Base-by-base conservation (phyloP, 2,329 filamentous ascomycete genomes). In the Neopestalotiopsis sp. region DNA sequence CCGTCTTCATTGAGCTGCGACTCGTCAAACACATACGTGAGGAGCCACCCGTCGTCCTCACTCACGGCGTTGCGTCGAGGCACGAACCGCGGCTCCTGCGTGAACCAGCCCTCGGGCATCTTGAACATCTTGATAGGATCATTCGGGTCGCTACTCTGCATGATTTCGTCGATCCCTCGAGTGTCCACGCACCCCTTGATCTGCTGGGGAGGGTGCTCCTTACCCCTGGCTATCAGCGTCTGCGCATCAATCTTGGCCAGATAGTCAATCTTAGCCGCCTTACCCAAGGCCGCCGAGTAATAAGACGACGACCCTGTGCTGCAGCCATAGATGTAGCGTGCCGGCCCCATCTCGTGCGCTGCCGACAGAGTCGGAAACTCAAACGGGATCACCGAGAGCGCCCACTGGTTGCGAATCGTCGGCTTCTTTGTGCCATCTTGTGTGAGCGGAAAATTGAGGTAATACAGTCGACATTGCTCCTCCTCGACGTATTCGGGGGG, bases 11-110 rank as follows among this genome's bases (percentile, higher is more conserved):
- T 83, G 0, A 92, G 80, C 74, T 93, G 90, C 1, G 83, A 82
- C 73, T 93, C 91, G 71, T 93, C 89, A 70, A 93, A 93, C 1
- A 91, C 90, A 71, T 92, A 93, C 61, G 88, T 90, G 4, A 93
- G 79, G 0, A 93, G 80, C 79, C 86, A 93, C 0, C 91, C 91
- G 71, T 91, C 89, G 72, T 93, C 90, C 75, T 93, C 91, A 0
- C 73, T 76, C 0, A 59, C 69, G 0, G 80, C 77, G 12, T 78
- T 72, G 1, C 72, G 59, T 1, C 86, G 79, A 3, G 89, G 81
- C 4, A 93, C 85, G 70, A 93, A 93, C 0, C 88, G 85, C 1
- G 90, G 87, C 77, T 93, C 91, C 74, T 93, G 91, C 0, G 89
- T 89, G 70, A 84, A 93, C 82, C 87, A 89, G 0, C 87, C 86